Evolutionary conservation across 192 early-diverging fungal species (phyloP).

Genomic region (Coemansia sp.): DNA sequence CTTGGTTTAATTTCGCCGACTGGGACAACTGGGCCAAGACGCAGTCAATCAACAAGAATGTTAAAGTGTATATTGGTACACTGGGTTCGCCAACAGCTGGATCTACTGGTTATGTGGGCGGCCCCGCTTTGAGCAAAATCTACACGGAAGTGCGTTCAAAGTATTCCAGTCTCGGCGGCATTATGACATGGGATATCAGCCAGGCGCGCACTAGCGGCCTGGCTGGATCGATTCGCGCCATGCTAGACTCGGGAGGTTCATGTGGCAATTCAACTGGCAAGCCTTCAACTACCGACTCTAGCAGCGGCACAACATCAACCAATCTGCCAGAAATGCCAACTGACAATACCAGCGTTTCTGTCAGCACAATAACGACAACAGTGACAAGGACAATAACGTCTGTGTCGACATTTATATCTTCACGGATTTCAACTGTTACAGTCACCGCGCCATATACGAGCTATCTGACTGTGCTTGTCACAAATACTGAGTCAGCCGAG

Average conservation of each 20-base stretch:
- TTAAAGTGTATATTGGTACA: slow-evolving; percentile 56
- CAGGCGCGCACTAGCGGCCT: slow-evolving; percentile 39
- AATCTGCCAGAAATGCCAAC: slow-evolving; percentile 7
- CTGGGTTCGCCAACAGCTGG: slow-evolving; percentile 58
- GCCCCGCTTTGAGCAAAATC: slow-evolving; percentile 35
- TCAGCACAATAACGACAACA: slow-evolving; percentile 12
- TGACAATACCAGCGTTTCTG: neutral
- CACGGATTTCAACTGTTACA: slow-evolving; percentile 7
- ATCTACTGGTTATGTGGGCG: slow-evolving; percentile 51
- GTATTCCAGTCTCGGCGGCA: slow-evolving; percentile 60
- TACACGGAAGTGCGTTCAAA: slow-evolving; percentile 42
- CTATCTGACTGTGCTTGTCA: slow-evolving; percentile 18
- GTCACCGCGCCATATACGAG: slow-evolving; percentile 13
- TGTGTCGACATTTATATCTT: slow-evolving; percentile 30
- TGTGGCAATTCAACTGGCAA: slow-evolving; percentile 11
- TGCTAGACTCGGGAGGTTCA: slow-evolving; percentile 16
- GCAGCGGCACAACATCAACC: neutral
- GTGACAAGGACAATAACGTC: slow-evolving; percentile 30
- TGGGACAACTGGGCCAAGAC: slow-evolving; percentile 66
- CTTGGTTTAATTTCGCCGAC: slow-evolving; percentile 56
- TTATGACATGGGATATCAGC: slow-evolving; percentile 66
- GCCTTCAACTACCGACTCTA: slow-evolving; percentile 4
- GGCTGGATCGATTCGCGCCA: slow-evolving; percentile 18
- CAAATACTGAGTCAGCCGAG: slow-evolving; percentile 2
- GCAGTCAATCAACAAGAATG: slow-evolving; percentile 55